A percentile compares a stretch with the other conserved stretches of the same genome.
Evolutionary conservation across 352 stramenopile species (phyloP).

Genomic region (Plasmopara viticola): DNA sequence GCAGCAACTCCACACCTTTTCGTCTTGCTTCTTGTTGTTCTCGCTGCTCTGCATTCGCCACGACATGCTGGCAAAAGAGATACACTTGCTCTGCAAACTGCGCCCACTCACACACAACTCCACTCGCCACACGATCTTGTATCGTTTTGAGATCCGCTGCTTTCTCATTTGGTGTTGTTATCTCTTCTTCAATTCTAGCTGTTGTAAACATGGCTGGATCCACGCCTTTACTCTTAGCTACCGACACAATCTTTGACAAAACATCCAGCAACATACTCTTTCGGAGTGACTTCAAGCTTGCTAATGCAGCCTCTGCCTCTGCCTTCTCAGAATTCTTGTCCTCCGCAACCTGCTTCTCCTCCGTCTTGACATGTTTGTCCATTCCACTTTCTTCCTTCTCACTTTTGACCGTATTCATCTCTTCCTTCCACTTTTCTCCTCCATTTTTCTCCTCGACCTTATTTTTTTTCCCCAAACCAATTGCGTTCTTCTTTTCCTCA

Average conservation of each 20-base stretch:
- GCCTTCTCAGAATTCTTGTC: conserved; percentile 17
- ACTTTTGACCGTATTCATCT: not conserved
- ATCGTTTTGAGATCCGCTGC: conserved; percentile 55
- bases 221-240: conserved; percentile 67
- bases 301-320: conserved; percentile 36
- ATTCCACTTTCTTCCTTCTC: conserved; percentile 5
- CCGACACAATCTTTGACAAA: conserved; percentile 73
- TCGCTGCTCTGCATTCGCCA: conserved; percentile 45
- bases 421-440: no score
- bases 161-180: conserved; percentile 2
- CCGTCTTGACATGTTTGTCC: conserved; percentile 6
- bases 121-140: conserved; percentile 27
- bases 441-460: no score
- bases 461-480: no score
- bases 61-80: conserved; percentile 68
- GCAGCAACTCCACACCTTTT: conserved; percentile 67
- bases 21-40: conserved; percentile 52
- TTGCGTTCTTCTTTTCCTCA: no score
- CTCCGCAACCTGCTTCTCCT: conserved; percentile 4
- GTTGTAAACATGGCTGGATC: conserved; percentile 49
- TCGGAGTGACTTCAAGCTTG: conserved; percentile 43
- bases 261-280: conserved; percentile 73
- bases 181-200: not conserved
- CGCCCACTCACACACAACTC: conserved; percentile 51
- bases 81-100: conserved; percentile 66